These are phyloP conservation scores for Penicillium sp. DNA, from an alignment of 2,329 filamentous ascomycete genomes.

Conservation along the genomic window DNA sequence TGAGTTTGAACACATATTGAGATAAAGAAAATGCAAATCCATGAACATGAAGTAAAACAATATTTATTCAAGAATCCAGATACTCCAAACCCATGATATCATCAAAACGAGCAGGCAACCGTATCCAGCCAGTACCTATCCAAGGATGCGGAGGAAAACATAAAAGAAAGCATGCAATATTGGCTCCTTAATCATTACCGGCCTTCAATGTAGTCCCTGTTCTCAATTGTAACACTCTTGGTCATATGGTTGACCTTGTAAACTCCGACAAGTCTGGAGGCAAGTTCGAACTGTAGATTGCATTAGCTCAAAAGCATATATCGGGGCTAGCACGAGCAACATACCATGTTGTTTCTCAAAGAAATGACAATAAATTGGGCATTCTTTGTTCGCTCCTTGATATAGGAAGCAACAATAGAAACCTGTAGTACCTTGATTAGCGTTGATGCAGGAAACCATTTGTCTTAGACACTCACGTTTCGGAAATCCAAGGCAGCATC, in stretches of 20 bases:
- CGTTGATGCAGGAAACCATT: neutral
- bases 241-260: conserved; percentile 99
- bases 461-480: conserved; percentile 68
- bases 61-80: conserved; percentile 17
- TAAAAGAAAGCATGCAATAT: conserved; percentile 12
- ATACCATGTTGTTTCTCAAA: conserved; percentile 89
- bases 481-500: conserved; percentile 96
- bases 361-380: conserved; percentile 99
- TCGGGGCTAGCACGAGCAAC: neutral
- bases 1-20: too few species aligned
- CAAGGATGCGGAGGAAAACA: conserved; percentile 13
- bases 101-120: conserved; percentile 21
- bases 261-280: conserved; percentile 89
- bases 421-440: conserved; percentile 56
- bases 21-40: neutral
- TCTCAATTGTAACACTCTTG: conserved; percentile 87
- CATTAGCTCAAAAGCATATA: neutral
- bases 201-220: conserved; percentile 67
- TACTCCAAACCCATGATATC: conserved; percentile 28
- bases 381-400: conserved; percentile 98
- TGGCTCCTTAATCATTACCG: conserved; percentile 25
- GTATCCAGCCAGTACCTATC: conserved; percentile 19
- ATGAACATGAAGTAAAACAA: neutral
- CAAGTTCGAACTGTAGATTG: conserved; percentile 72
- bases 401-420: conserved; percentile 96